Base-by-base conservation (phyloP, 306 rosid species). In the Calophaca sinica region DNA sequence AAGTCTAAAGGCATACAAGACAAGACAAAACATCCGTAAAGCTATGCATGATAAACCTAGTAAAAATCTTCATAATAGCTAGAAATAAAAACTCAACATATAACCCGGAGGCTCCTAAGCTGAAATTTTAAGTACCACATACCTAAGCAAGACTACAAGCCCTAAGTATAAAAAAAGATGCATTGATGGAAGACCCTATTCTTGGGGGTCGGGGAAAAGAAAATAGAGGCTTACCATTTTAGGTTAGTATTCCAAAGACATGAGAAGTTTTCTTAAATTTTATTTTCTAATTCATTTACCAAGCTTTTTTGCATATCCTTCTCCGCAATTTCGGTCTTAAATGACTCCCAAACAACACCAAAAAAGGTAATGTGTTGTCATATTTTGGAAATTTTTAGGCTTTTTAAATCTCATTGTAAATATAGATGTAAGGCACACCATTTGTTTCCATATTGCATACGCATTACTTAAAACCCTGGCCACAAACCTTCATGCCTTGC, bases 1-100 rank as follows among this genome's bases (percentile, higher is more conserved):
- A 78, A 75, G 62, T 65, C 75, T 72, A 57, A 78, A 72, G 73
- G 61, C 73, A 76, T 49, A 61, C 44, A 77, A 51, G 63, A 61
- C 57, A 39, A 59, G 68, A 53, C 53, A 46, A 70, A 64, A 57
- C 6, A 46, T 48, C 38, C 59, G 35, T 41, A 76, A 51, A 51
- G 53, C 42, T 35, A 69, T 57, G 53, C 72, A 63, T 11, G n/a
- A 63, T 6, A 76, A 60, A 49, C 66, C 69, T 41, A 73, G 67
- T 82, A 57, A 73, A 75, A 68, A 77, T 33, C 65, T 73, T 53
- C 50, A 12, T 46, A 62, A 49, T 49, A 29, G 26, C 12, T 48
- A 53, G 31, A 51, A 55, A 54, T 29, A 11, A 62, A 39, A 77
- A 51, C 11, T 52, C 13, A 49, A 49, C 13, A 72, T 66, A 51